Conservation (phyloP, 768 basidiomycete genomes). For the Tulasnella sp. region DNA sequence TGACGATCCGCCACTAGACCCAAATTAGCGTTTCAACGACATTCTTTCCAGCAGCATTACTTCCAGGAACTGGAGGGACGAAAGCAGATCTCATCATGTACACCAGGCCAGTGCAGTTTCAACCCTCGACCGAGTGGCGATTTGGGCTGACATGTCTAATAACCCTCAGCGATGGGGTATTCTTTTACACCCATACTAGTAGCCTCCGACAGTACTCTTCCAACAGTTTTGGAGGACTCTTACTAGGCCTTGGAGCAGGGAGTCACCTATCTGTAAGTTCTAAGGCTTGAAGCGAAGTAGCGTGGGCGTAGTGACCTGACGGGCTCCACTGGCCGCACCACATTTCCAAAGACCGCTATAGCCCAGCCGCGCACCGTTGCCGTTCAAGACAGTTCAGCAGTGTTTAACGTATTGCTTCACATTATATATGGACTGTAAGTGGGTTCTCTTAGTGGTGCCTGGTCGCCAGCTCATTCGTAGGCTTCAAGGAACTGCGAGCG, state of each 20-base stretch:
- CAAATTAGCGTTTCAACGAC: constrained; percentile 3
- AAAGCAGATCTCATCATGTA: not conserved
- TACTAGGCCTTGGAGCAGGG: constrained; percentile 60
- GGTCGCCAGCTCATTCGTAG: not conserved
- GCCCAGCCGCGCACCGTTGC: constrained; percentile 42
- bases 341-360: not conserved
- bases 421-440: constrained; percentile 25
- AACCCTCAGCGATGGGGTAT: constrained; percentile 56
- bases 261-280: not conserved
- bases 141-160: not conserved
- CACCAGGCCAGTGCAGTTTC: not conserved
- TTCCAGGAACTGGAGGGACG: not conserved
- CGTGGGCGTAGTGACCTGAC: not conserved
- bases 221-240: constrained; percentile 40
- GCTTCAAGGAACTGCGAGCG: constrained; percentile 18
- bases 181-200: constrained; percentile 74
- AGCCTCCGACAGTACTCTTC: constrained; percentile 41
- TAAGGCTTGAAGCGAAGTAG: no score
- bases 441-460: no score
- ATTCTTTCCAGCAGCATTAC: not conserved
- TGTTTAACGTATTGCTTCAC: constrained; percentile 31
- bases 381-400: constrained; percentile 50
- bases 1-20: not conserved
- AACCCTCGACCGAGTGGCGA: not conserved
- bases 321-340: constrained; percentile 37